These are phyloP conservation scores for Panaeolus cyanescens DNA, from an alignment of 768 basidiomycete species.

Conservation along the genomic window DNA sequence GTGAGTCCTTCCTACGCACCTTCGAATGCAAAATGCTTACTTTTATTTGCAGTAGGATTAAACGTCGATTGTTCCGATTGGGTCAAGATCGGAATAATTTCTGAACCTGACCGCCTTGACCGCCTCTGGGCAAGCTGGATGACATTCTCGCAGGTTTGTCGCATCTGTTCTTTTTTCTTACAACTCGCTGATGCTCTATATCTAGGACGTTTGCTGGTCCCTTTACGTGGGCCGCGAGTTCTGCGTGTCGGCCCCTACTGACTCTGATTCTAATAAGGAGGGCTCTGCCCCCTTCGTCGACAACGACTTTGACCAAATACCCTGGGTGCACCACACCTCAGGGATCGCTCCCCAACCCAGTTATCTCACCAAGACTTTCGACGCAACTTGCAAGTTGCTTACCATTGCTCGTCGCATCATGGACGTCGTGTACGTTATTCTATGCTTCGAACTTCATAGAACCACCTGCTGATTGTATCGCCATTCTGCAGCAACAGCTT, in stretches of 20 bases:
- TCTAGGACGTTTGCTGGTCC: conserved; percentile 64
- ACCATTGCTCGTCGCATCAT: conserved; percentile 52
- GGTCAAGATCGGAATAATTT: conserved; percentile 54
- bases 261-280: conserved; percentile 30
- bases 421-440: conserved; percentile 51
- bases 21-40: not conserved
- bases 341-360: conserved; percentile 42
- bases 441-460: not conserved
- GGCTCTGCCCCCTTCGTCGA: conserved; percentile 52
- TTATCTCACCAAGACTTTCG: conserved; percentile 48
- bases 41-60: conserved; percentile 48
- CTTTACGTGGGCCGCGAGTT: conserved; percentile 67
- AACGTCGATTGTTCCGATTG: conserved; percentile 57
- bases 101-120: conserved; percentile 53
- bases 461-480: not conserved
- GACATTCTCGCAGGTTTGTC: conserved; percentile 50
- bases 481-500: conserved; percentile 40
- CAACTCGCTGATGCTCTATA: not conserved
- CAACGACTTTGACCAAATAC: conserved; percentile 47
- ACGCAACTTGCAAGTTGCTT: conserved; percentile 49
- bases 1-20: conserved; percentile 38
- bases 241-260: conserved; percentile 39
- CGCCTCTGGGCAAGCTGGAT: conserved; percentile 65
- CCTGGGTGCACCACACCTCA: conserved; percentile 44
- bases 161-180: not conserved